Evolutionary conservation across 768 basidiomycete species (phyloP), one percentile per base, ranked within the genome.

Genomic region (Tylopilus vinaceipallidus): DNA sequence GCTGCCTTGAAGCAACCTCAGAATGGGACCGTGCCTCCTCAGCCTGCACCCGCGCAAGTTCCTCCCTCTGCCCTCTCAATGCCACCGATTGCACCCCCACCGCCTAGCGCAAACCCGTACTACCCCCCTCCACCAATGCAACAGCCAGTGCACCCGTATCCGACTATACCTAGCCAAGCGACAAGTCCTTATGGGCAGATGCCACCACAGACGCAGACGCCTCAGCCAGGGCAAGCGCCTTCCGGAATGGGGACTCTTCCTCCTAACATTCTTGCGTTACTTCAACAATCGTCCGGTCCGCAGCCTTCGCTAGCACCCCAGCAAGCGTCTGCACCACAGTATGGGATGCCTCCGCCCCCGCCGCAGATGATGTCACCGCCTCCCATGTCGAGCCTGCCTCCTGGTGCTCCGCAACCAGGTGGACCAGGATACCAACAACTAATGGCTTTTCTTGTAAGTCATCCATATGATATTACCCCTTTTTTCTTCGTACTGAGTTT

Each of bases 1-100:
- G 90, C 88, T 5, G 90, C 90, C 12, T 70, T 91, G 39, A 91
- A 92, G 60, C 85, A 87, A 50, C 84, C 86, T 10, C 75, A 77
- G 51, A 64, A 64, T 51, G 74, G 71, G 20, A 42, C 54, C 14
- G 45, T 27, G 7, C 42, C 54, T 19, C 46, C 64, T 13, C 55
- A 65, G 23, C 66, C 72, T 16, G 56, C 67, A 6, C 56, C 72
- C 24, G 63, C 71, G 6, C 62, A 72, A 6, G 58, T 75, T 34
- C 64, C 76, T 22, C 65, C 75, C 11, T 57, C 66, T 4, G 27
- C 54, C 2, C 23, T 73, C 6, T 37, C 65, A 32, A 73, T 79
- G 66, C 71, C 71, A 19, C 62, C 68, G 14, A 59, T 67, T 2
- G 53, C 61, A 16, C 67, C 61, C 36, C 63, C 63, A 1, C 60